Conservation (phyloP, 441 rosid species). For the Pelargonium citronellum region DNA sequence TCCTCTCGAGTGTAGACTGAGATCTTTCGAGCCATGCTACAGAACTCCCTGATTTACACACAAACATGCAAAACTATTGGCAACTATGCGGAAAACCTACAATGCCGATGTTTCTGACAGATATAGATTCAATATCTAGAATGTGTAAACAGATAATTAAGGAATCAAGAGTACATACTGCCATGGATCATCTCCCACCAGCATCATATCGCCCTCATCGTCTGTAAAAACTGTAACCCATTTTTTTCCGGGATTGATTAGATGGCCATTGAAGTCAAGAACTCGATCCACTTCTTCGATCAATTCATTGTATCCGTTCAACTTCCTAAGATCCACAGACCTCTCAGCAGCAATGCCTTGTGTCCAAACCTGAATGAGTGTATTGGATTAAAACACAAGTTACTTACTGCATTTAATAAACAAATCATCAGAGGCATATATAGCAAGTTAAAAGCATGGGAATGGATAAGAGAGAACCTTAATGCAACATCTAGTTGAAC, state of each 20-base stretch:
- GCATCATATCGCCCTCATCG: slow-evolving; percentile 98
- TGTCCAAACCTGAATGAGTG: slow-evolving; percentile 62
- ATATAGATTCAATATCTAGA: background rate
- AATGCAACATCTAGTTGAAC: slow-evolving; percentile 19
- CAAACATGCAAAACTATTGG: background rate
- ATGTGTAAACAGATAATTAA: background rate
- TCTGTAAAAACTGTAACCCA: slow-evolving; percentile 88
- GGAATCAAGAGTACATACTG: slow-evolving; percentile 46
- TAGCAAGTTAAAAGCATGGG: background rate
- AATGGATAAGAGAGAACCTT: slow-evolving; percentile 10
- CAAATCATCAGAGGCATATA: background rate
- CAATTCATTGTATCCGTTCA: slow-evolving; percentile 65
- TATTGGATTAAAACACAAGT: background rate
- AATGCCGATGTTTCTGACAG: background rate
- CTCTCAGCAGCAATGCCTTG: slow-evolving; percentile 91
- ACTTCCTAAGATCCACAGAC: slow-evolving; percentile 89
- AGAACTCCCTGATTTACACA: slow-evolving; percentile 63
- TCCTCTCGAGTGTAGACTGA: slow-evolving; percentile 44
- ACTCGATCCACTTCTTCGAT: slow-evolving; percentile 72
- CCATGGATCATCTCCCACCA: slow-evolving; percentile 99
- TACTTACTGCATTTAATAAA: background rate
- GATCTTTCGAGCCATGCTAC: slow-evolving; percentile 89
- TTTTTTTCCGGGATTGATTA: slow-evolving; percentile 53
- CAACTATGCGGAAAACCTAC: too few relatives aligned
- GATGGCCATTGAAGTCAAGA: slow-evolving; percentile 81